Conservation (phyloP, 2,329 filamentous ascomycete genomes). For the Coniella lustricola region DNA sequence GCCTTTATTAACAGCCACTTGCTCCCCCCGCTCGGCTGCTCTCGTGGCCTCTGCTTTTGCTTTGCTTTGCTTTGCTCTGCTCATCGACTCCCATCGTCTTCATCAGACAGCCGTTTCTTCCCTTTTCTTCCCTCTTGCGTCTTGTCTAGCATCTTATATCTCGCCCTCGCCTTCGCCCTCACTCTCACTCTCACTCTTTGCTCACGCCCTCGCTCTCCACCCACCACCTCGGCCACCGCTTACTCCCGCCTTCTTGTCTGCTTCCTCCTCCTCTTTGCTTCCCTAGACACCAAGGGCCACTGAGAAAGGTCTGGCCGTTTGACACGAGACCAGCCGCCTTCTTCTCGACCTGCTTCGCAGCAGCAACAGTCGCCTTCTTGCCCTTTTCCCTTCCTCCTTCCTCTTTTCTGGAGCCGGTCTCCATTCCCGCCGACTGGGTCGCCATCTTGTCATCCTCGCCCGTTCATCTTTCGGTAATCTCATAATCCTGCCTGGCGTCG, state of each 20-base stretch:
- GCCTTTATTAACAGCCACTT: conserved; percentile 13
- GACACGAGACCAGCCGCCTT: conserved; percentile 14
- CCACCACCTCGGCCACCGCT: too few species aligned
- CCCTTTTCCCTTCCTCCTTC: not conserved
- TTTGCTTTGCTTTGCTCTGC: conserved; percentile 5
- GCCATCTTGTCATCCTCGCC: conserved; percentile 4
- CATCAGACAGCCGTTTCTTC: not conserved
- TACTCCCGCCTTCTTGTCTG: too few species aligned
- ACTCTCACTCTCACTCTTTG: too few species aligned
- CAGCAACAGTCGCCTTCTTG: conserved; percentile 3
- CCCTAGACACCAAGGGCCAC: conserved; percentile 9
- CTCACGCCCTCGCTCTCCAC: too few species aligned
- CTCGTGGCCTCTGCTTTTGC: conserved; percentile 7
- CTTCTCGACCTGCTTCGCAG: conserved; percentile 11
- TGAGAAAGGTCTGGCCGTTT: conserved; percentile 13
- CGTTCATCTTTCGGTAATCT: conserved; percentile 6
- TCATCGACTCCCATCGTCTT: not conserved
- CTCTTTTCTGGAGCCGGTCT: conserved; percentile 15
- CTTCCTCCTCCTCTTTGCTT: not conserved
- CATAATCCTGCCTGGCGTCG: conserved; percentile 9
- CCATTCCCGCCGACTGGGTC: too few species aligned
- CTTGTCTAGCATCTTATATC: not conserved
- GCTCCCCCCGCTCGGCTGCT: not conserved
- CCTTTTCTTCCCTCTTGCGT: conserved; percentile 1
- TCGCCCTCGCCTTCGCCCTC: too few species aligned